These are phyloP conservation scores for Tuber microsphaerosporum DNA, from an alignment of 495 filamentous ascomycete species.

Conservation along the genomic window DNA sequence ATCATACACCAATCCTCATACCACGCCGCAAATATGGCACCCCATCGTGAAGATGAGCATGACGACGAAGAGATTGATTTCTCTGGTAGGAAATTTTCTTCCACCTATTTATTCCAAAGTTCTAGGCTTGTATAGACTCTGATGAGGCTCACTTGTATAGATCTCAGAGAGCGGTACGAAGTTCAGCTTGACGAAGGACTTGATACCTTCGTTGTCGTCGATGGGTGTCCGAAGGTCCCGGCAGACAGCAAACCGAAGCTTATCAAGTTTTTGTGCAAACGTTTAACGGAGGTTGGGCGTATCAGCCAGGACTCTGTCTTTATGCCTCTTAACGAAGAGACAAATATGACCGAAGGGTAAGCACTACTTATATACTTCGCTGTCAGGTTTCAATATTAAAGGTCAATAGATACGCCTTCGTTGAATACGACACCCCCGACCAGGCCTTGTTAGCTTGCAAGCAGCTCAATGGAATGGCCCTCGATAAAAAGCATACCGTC, in stretches of 20 bases:
- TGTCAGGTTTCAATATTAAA: constrained; percentile 19
- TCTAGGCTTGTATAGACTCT: not conserved
- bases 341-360: constrained; percentile 76
- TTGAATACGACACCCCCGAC: constrained; percentile 88
- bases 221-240: constrained; percentile 79
- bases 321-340: constrained; percentile 76
- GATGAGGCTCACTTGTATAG: constrained; percentile 45
- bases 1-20: not conserved
- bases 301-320: constrained; percentile 78
- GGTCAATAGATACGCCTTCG: constrained; percentile 70
- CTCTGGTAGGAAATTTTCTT: constrained; percentile 51
- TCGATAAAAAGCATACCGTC: constrained; percentile 93
- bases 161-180: constrained; percentile 85
- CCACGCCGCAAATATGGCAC: constrained; percentile 25
- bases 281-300: constrained; percentile 74
- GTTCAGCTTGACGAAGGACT: constrained; percentile 91
- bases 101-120: not conserved
- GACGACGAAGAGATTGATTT: constrained; percentile 90
- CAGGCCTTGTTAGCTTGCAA: constrained; percentile 84
- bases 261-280: constrained; percentile 86
- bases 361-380: constrained; percentile 35
- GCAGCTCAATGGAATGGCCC: constrained; percentile 67
- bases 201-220: constrained; percentile 89
- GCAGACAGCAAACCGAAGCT: constrained; percentile 82
- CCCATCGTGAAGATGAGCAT: constrained; percentile 50